Base-by-base conservation (phyloP, 2,329 filamentous ascomycete species). In the Beauveria caledonica region DNA sequence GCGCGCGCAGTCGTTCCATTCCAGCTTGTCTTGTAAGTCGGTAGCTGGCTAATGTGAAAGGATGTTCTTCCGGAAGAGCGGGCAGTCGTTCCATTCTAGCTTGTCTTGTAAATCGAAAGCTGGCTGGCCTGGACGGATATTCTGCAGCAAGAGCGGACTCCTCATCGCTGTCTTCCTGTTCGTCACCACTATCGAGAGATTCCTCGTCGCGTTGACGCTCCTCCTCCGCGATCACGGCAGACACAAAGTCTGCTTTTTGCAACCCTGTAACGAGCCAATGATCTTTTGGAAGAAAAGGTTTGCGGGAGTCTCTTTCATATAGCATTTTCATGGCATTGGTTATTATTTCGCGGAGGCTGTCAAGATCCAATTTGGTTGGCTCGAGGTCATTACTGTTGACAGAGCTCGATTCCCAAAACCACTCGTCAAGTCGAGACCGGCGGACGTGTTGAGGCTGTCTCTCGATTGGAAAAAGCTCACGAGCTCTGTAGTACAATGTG, bases 261-360 rank as follows among this genome's bases (percentile, higher is more conserved):
- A 97, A 90, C 63, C 86, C 79, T 2, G 89, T 94, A 92, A 97
- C 97, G 40, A 97, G 79, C 94, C 94, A 99, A 71, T 96, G 92
- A 53, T 86, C 83, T n/a, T 80, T 75, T 1, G 91, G 88, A 23
- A 97, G 75, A 69, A 97, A 97, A 33, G 83, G 86, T 23, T 92
- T 85, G 62, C 94, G 82, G 8, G 94, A 99, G 72, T 97, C 93
- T 71, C 93, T 82, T 73, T 97, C 92, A 70, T 97, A 97, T 9
- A 97, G 78, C 81, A 95, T 93, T 60, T 88, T 87, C 69, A 97
- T 79, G 0, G 95, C 81, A 3, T 86, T 86, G 2, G 91, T 95
- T 7, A 92, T 85, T 3, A 93, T 79, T n/a, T 82, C 85, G 68
- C 90, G 89, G 61, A 97, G 84, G 63, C 90, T 90, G 42, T 88